Percentiles rank a stretch among this genome's conserved stretches.
Conservation (phyloP, 768 basidiomycete genomes). For the Mycena belliarum region DNA sequence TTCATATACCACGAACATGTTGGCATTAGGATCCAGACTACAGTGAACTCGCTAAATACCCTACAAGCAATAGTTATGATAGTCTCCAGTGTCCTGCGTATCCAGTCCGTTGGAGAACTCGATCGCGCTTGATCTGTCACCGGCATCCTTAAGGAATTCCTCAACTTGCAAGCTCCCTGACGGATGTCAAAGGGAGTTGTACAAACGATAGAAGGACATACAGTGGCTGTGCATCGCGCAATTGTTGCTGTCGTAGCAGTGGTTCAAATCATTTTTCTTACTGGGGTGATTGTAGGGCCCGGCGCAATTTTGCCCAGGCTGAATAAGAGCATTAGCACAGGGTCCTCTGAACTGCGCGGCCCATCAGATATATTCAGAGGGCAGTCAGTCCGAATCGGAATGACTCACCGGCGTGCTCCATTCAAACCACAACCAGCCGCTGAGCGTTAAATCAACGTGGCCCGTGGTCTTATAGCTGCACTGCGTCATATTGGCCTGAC, state of each 20-base stretch:
- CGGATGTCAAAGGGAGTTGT: no score
- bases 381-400: neutral
- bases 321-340: neutral
- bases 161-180: no score
- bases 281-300: neutral
- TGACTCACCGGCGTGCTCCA: neutral
- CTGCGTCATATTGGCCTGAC: neutral
- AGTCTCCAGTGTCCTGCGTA: no score
- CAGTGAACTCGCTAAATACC: no score
- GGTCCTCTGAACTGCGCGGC: neutral
- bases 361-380: neutral
- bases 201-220: neutral
- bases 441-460: neutral
- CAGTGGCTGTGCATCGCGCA: neutral
- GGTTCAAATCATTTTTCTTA: constrained; percentile 3
- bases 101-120: no score
- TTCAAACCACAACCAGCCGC: neutral
- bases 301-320: neutral
- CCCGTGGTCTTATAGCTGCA: neutral
- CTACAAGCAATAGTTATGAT: no score
- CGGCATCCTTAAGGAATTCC: no score
- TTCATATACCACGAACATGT: no score
- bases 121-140: no score
- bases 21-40: no score
- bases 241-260: neutral